These are phyloP conservation scores for Ceratobasidium sp. DNA, from an alignment of 1,284 basidiomycete genomes.

Conservation along the genomic window DNA sequence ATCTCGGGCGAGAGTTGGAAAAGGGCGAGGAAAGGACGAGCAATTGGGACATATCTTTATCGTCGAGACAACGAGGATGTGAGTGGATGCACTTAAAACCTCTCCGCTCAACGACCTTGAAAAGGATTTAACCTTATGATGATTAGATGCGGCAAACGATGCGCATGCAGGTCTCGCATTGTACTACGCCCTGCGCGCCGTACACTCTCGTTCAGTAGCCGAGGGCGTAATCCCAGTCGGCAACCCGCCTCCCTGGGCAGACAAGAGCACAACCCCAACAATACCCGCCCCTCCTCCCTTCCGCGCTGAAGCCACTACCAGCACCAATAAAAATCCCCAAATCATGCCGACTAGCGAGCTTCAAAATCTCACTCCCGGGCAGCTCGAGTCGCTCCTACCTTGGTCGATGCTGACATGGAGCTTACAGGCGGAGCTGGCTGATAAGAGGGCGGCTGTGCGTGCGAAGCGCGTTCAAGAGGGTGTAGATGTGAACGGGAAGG, in stretches of 20 bases:
- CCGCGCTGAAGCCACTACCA: slow-evolving; percentile 5
- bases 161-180: slow-evolving; percentile 45
- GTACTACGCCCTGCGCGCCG: slow-evolving; percentile 33
- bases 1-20: slow-evolving; percentile 35
- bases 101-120: too few species aligned
- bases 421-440: slow-evolving; percentile 17
- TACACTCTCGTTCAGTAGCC: slow-evolving; percentile 34
- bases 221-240: slow-evolving; percentile 18
- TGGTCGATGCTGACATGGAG: slow-evolving; percentile 10
- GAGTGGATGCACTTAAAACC: not conserved
- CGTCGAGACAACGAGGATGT: slow-evolving; percentile 41
- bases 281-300: slow-evolving; percentile 3
- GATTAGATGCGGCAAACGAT: slow-evolving; percentile 48
- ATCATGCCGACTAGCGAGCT: slow-evolving; percentile 8
- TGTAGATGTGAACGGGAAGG: slow-evolving; percentile 30
- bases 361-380: slow-evolving; percentile 17
- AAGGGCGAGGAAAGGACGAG: slow-evolving; percentile 47
- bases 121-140: not conserved
- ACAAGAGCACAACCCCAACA: not conserved
- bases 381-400: slow-evolving; percentile 37
- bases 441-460: slow-evolving; percentile 15
- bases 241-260: slow-evolving; percentile 16
- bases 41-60: slow-evolving; percentile 43
- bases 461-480: slow-evolving; percentile 24
- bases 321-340: not conserved